Evolutionary conservation across 176 grass and related monocot genomes (phyloP), one percentile per base, ranked within the genome.

Genomic region (Avena eriantha): DNA sequence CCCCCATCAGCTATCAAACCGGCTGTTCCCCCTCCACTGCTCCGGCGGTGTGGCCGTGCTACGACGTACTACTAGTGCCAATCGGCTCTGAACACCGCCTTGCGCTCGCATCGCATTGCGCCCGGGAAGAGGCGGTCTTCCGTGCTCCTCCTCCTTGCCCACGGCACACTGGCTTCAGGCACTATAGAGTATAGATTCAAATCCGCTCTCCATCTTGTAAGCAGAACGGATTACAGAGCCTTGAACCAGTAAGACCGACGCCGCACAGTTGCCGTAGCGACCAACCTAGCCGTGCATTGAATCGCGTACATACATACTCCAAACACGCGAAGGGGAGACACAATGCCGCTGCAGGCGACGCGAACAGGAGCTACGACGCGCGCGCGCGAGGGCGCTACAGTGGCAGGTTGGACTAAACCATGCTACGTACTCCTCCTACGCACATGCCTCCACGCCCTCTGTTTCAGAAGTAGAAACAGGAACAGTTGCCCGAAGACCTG

Each of bases 341-440:
- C 24, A 4, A 51, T 13, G 59, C 60, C 65, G 73, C 36, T 4
- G 53, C 82, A 63, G 71, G 53, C 18, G 21, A 35, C 8, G 10
- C 80, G 3, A 48, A 51, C 74, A 4, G 53, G 14, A 75, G 68
- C 80, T 57, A 73, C n/a, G 64, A 68, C 64, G 68, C 67, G 41
- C 64, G 68, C 67, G 41, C 29, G 68, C 35, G 41, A 17, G 24
- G 34, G 35, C 24, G 51, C 53, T 15, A 17, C 36, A 49, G 82
- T 16, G 22, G 41, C 82, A 65, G 18, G 26, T 18, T 19, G 19
- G 82, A 41, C 69, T 60, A 58, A 73, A 73, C 22, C 70, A 16
- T 13, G 36, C 56, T 55, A 36, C 39, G 35, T 36, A 36, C 35
- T 29, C 0, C 35, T 36, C 4, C 39, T 36, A 83, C 10, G 13